Evolutionary conservation across 2,329 filamentous ascomycete genomes (phyloP), one percentile per base, ranked within the genome.

Genomic region (Sporothrix pallida): DNA sequence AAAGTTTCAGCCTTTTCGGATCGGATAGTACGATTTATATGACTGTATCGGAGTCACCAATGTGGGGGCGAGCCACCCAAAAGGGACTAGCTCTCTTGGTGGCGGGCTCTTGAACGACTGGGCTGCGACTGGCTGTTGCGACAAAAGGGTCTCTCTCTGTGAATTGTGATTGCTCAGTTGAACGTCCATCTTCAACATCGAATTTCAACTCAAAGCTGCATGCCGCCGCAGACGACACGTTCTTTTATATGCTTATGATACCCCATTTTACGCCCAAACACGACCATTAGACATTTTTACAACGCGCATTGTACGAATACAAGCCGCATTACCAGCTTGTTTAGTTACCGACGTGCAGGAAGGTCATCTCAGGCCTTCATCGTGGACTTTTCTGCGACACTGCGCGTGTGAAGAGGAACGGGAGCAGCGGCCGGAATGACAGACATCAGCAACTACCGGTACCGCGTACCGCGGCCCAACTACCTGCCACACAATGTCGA

Each of bases 401-500:
- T 46, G 62, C 13, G 23, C 31, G 31, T 56, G 52, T 10, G 62
- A 26, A 26, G 62, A 67, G 37, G 42, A 48, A 9, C 65, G 23
- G 13, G 52, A 31, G 44, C 65, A 26, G 23, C 44, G n/a, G 65
- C 23, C 46, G 65, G 23, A 1, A 78, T 68, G 73, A 83, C 83
- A 81, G 80, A 86, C 76, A 81, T 82, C 78, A 81, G 86, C 78
- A 80, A 84, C 54, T 89, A 88, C 81, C 83, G 83, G 75, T 86
- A 86, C 76, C 84, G 86, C 78, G 84, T 86, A 8, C 87, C 88
- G 50, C 88, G 86, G 78, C 87, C 88, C 52, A 90, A 90, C 79
- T 90, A 90, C 76, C 82, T 90, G 12, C 88, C 88, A 62, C 87
- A 89, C 79, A 86, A 85, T 75, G 78, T 83, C 46, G 85, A 87